phyloP scores from a whole-genome alignment of 2,329 filamentous ascomycete species.

The Curvularia verruculosa region DNA sequence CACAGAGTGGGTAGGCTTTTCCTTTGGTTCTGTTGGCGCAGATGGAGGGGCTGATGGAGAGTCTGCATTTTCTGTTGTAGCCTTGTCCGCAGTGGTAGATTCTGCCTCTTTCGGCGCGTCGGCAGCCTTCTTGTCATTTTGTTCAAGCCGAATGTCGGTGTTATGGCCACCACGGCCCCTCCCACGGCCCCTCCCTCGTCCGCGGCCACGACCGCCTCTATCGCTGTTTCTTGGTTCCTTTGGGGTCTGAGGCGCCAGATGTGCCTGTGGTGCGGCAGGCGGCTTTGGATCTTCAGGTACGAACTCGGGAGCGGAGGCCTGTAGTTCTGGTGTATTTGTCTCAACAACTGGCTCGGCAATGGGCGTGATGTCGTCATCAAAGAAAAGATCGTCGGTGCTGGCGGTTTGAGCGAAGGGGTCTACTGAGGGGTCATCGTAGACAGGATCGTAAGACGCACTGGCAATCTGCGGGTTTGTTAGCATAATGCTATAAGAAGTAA shows the following conservation, averaged over 20 bases:
- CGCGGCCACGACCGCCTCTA: conserved; percentile 35
- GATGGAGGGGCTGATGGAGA: conserved; percentile 21
- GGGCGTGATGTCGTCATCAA: conserved; percentile 59
- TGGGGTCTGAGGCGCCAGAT: conserved; percentile 29
- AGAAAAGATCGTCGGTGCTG: conserved; percentile 58
- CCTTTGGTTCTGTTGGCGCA: conserved; percentile 32
- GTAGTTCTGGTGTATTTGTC: conserved; percentile 30
- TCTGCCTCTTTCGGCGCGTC: conserved; percentile 30
- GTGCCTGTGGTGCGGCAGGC: conserved; percentile 29
- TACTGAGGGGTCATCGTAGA: conserved; percentile 37
- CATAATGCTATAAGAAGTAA: conserved; percentile 7
- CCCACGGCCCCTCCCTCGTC: conserved; percentile 34
- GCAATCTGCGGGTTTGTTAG: conserved; percentile 19
- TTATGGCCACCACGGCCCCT: conserved; percentile 27
- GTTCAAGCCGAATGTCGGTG: conserved; percentile 22
- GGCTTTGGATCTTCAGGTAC: conserved; percentile 26
- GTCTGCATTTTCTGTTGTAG: conserved; percentile 15
- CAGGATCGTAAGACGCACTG: conserved; percentile 35
- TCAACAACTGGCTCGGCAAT: conserved; percentile 52
- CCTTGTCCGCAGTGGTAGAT: conserved; percentile 22
- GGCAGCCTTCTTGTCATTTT: conserved; percentile 21
- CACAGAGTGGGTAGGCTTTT: conserved; percentile 35
- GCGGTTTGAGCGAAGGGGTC: conserved; percentile 58
- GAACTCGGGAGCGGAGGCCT: conserved; percentile 28
- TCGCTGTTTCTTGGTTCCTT: conserved; percentile 38